Percentiles rank a stretch among this genome's conserved stretches.
These are phyloP conservation scores for Cercospora zeina DNA, from an alignment of 2,329 filamentous ascomycete genomes.

Conservation along the genomic window DNA sequence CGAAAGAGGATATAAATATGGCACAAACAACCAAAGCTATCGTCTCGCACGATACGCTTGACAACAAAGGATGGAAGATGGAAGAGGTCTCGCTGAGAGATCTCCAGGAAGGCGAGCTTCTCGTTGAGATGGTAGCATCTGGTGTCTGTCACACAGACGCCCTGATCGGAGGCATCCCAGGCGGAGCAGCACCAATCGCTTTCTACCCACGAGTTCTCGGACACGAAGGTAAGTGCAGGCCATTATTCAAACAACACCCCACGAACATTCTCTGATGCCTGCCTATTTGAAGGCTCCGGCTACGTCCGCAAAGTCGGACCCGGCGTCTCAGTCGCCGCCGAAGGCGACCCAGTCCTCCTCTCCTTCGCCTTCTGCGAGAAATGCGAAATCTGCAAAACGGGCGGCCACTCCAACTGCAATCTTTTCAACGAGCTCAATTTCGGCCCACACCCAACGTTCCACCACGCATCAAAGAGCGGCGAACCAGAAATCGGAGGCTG, in stretches of 20 bases:
- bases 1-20: slow-evolving; percentile 24
- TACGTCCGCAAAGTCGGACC: slow-evolving; percentile 51
- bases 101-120: slow-evolving; percentile 50
- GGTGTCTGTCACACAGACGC: slow-evolving; percentile 60
- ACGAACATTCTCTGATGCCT: too few species aligned
- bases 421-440: slow-evolving; percentile 53
- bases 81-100: slow-evolving; percentile 43
- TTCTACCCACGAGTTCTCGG: slow-evolving; percentile 54
- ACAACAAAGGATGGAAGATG: slow-evolving; percentile 45
- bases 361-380: slow-evolving; percentile 51
- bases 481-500: slow-evolving; percentile 41
- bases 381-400: slow-evolving; percentile 53
- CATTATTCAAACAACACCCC: too few species aligned
- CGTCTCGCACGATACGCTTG: slow-evolving; percentile 42
- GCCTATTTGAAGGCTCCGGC: slow-evolving; percentile 50
- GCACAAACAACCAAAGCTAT: slow-evolving; percentile 40
- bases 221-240: slow-evolving; percentile 50
- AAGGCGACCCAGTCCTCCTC: slow-evolving; percentile 52
- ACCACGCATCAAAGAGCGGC: slow-evolving; percentile 26
- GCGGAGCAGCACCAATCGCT: slow-evolving; percentile 40
- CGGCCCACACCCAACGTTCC: slow-evolving; percentile 36
- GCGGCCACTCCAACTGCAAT: slow-evolving; percentile 52
- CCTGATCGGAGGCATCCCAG: slow-evolving; percentile 46
- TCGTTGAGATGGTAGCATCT: slow-evolving; percentile 55
- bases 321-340: slow-evolving; percentile 45